Evolutionary conservation across 1,139 yeast species (phyloP).

Genomic region (Oligophagozyma castellii): DNA sequence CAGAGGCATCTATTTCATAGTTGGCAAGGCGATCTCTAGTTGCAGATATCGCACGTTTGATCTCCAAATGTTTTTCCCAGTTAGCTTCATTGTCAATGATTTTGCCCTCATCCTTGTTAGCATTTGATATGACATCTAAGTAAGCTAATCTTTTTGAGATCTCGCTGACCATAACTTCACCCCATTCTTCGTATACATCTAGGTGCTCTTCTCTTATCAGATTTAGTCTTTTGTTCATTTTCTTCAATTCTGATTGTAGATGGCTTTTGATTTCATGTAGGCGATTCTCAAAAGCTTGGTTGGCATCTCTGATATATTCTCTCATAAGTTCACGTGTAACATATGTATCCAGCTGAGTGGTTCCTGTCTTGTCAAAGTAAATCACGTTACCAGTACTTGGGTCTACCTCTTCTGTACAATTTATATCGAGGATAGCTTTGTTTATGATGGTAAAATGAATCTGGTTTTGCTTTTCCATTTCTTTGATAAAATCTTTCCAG

Average conservation of each 20-base stretch:
- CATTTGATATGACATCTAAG: slow-evolving; percentile 8
- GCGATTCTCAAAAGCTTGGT: slow-evolving; percentile 19
- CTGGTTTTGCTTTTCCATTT: slow-evolving; percentile 27
- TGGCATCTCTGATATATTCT: slow-evolving; percentile 29
- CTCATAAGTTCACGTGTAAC: slow-evolving; percentile 49
- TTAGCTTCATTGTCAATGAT: slow-evolving; percentile 1
- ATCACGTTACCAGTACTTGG: slow-evolving; percentile 28
- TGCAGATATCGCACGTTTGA: slow-evolving; percentile 9
- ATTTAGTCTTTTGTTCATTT: slow-evolving; percentile 21
- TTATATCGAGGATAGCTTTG: slow-evolving; percentile 33
- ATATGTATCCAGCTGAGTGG: slow-evolving; percentile 23
- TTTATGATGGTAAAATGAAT: slow-evolving; percentile 30
- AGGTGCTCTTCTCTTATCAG: slow-evolving; percentile 38
- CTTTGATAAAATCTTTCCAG: slow-evolving; percentile 22
- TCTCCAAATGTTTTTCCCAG: slow-evolving; percentile 6
- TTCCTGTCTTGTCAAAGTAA: slow-evolving; percentile 24
- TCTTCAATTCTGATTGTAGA: neutral
- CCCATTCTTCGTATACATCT: slow-evolving; percentile 57
- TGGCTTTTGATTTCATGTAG: neutral
- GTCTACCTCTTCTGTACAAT: slow-evolving; percentile 34
- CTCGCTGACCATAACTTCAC: slow-evolving; percentile 50
- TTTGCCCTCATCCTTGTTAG: neutral
- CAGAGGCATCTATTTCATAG: slow-evolving; percentile 35
- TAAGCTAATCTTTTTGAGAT: slow-evolving; percentile 30
- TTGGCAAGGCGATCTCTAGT: slow-evolving; percentile 41